Base-by-base conservation (phyloP, 345 rosid genomes). In the Carallia brachiata region DNA sequence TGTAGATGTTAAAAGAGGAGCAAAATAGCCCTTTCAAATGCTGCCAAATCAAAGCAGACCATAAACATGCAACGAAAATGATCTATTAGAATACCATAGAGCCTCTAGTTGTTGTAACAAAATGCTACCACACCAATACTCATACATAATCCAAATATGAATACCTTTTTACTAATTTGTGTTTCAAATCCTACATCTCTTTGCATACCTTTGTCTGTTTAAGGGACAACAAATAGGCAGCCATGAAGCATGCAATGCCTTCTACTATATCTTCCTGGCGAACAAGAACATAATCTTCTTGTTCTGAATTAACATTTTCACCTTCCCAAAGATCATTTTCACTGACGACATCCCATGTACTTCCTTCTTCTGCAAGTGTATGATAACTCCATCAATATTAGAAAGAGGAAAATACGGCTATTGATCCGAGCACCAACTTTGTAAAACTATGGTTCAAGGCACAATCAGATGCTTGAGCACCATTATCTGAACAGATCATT, bases 251-350 rank as follows among this genome's bases (percentile, higher is more conserved):
- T 0, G 99, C 97, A 19, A 95, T 83, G 66, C 97, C 96, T 2
- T 95, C 99, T 36, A 90, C 89, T 79, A 95, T 90, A 83, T 95
- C 99, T 82, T 95, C 99, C 84, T 92, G 86, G 73, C 86, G 88
- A 75, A 95, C 99, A 61, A 92, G 78, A 16, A 92, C 94, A 79
- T 89, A 95, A 70, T 87, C 99, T 59, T 90, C 97, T 61, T 77
- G 78, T 18, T 83, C 84, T 63, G 78, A 79, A 72, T 80, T 86
- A 70, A 54, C 13, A 68, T 36, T 68, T 77, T 81, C 85, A 31
- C 74, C 82, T 69, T 75, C 88, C 98, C 92, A 92, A 58, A 90
- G 70, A 87, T 95, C 98, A 76, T 83, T 84, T 67, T 82, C 79
- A 74, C 78, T 82, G 74, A 95, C 86, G 79, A 95, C 61, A 57